phyloP scores from a whole-genome alignment of 768 basidiomycete species.

The Trametes maxima region DNA sequence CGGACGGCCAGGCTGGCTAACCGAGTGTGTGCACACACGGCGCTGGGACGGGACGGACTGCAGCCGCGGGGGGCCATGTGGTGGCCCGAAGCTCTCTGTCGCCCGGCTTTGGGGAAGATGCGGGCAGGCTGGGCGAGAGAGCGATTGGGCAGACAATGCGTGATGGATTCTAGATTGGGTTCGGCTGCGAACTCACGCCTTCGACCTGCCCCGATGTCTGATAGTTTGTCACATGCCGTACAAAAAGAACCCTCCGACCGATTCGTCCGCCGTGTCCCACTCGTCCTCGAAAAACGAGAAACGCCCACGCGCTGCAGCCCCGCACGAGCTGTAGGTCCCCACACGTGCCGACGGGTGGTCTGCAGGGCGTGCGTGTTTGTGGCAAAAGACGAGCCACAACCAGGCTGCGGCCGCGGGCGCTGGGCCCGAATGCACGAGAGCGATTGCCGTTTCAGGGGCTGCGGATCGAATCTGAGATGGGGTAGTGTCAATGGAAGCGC shows the following conservation, averaged over 20 bases:
- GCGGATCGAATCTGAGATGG: constrained; percentile 5
- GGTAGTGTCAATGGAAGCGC: constrained; percentile 5
- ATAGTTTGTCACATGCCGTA: constrained; percentile 4
- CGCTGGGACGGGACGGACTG: too few species aligned
- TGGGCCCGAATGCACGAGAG: neutral
- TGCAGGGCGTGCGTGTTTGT: too few species aligned
- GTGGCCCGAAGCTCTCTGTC: too few species aligned
- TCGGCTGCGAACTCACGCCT: neutral
- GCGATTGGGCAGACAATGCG: neutral
- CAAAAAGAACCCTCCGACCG: neutral
- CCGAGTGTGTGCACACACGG: too few species aligned
- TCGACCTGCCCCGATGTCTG: neutral
- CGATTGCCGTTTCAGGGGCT: constrained; percentile 3
- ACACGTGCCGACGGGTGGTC: too few species aligned
- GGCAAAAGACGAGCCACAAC: too few species aligned
- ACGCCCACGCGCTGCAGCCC: neutral
- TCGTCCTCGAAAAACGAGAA: too few species aligned
- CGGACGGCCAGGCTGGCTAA: too few species aligned
- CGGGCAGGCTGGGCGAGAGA: neutral
- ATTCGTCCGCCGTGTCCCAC: too few species aligned
- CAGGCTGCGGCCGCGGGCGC: neutral
- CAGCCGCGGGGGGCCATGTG: too few species aligned
- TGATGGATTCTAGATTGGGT: constrained; percentile 8
- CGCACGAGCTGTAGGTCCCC: constrained; percentile 1
- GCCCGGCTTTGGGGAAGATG: too few species aligned